These are phyloP conservation scores for Raphanus raphanistrum DNA, from an alignment of 345 rosid genomes.

Conservation along the genomic window DNA sequence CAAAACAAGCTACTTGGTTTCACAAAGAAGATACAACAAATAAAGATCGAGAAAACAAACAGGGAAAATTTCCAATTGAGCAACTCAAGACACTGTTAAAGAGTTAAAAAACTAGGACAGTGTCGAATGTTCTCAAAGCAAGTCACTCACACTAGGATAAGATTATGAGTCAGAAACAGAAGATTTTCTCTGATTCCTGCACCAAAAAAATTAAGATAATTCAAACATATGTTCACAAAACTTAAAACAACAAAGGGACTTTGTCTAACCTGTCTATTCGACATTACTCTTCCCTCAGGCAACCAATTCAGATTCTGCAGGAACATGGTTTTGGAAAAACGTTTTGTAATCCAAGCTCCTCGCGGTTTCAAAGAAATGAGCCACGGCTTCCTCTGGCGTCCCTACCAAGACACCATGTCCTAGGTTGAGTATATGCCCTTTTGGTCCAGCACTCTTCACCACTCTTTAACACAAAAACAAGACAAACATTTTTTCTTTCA, in stretches of 20 bases:
- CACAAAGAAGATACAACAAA: background rate
- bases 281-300: conserved; percentile 49
- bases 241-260: background rate
- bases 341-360: conserved; percentile 61
- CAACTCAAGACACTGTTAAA: conserved; percentile 19
- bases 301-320: conserved; percentile 46
- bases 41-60: background rate
- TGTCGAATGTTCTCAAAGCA: conserved; percentile 11
- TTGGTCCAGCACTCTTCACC: conserved; percentile 77
- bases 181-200: conserved; percentile 17
- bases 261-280: conserved; percentile 19
- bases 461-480: conserved; percentile 51
- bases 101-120: conserved; percentile 8
- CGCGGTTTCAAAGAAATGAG: conserved; percentile 83
- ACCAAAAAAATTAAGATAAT: background rate
- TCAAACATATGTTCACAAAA: background rate
- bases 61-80: conserved; percentile 10
- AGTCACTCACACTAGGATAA: conserved; percentile 1
- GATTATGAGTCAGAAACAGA: background rate
- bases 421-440: conserved; percentile 84
- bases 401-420: conserved; percentile 95
- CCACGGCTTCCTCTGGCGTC: conserved; percentile 91
- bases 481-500: background rate
- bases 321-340: conserved; percentile 43
- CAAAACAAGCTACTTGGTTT: conserved; percentile 10